phyloP scores from a whole-genome alignment of 306 rosid genomes.

The Sophora flavescens region DNA sequence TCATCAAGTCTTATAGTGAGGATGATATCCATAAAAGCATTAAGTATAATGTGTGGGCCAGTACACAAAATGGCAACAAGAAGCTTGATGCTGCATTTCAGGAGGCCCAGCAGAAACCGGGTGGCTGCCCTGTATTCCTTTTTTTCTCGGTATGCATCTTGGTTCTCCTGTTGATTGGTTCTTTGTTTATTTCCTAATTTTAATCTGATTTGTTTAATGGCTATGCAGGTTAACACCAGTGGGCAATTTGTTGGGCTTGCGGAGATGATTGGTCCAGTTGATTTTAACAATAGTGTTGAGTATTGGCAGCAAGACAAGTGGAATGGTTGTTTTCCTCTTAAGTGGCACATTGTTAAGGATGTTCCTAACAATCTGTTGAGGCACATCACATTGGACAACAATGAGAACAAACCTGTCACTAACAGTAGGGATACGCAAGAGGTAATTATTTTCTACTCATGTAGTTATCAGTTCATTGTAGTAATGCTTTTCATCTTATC shows the following conservation, averaged over 20 bases:
- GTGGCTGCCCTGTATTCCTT: slow-evolving; percentile 78
- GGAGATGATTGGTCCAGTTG: slow-evolving; percentile 95
- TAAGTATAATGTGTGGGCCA: slow-evolving; percentile 97
- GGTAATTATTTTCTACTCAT: slow-evolving; percentile 51
- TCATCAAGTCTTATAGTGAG: slow-evolving; percentile 94
- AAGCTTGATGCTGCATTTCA: slow-evolving; percentile 94
- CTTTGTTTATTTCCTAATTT: not conserved
- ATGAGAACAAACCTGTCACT: slow-evolving; percentile 96
- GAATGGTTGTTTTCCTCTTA: slow-evolving; percentile 96
- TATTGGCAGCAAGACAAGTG: slow-evolving; percentile 99
- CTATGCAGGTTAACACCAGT: slow-evolving; percentile 86
- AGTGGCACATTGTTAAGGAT: slow-evolving; percentile 96
- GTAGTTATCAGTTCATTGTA: not conserved
- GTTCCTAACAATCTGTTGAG: slow-evolving; percentile 93
- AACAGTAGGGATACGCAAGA: slow-evolving; percentile 98
- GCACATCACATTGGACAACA: slow-evolving; percentile 92
- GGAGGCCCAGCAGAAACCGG: slow-evolving; percentile 90
- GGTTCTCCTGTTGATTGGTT: not conserved
- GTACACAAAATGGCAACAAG: slow-evolving; percentile 96
- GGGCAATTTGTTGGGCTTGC: slow-evolving; percentile 98
- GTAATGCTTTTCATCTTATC: slow-evolving; percentile 17
- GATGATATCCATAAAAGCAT: slow-evolving; percentile 98
- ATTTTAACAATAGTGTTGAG: slow-evolving; percentile 85
- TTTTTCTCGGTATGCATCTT: slow-evolving; percentile 77
- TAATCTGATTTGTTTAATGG: not conserved